Evolutionary conservation across 2,329 filamentous ascomycete genomes (phyloP).

Genomic region (Graphilbum ipis-grandicollis): DNA sequence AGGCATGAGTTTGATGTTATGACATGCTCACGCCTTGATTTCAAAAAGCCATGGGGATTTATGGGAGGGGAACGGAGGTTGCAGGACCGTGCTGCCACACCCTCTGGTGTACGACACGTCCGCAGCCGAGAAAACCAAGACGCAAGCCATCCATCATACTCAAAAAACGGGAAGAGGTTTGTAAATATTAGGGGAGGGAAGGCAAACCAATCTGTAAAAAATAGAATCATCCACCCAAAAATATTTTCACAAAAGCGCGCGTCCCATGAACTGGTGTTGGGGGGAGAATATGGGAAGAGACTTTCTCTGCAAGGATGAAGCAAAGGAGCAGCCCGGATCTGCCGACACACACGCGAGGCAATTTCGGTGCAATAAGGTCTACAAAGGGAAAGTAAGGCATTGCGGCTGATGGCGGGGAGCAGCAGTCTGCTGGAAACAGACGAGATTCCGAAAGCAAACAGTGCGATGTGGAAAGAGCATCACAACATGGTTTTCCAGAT

Average conservation of each 20-base stretch:
- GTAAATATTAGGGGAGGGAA: constrained; percentile 4
- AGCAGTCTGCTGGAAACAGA: too few species aligned
- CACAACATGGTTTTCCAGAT: too few species aligned
- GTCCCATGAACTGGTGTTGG: background rate
- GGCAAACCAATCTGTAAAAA: constrained; percentile 5
- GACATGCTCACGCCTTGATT: constrained; percentile 2
- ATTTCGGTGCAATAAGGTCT: too few species aligned
- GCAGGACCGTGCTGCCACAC: constrained; percentile 1
- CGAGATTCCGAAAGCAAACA: too few species aligned
- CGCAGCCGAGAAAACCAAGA: constrained; percentile 1
- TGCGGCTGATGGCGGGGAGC: too few species aligned
- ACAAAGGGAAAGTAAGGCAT: too few species aligned
- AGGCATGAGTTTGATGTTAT: constrained; percentile 5
- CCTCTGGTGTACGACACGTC: constrained; percentile 5
- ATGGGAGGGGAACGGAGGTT: background rate
- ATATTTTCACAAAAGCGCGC: constrained; percentile 1
- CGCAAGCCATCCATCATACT: constrained; percentile 1
- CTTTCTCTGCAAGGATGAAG: too few species aligned
- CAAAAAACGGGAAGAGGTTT: constrained; percentile 2
- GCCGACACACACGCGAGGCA: too few species aligned
- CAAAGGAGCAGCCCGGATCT: too few species aligned
- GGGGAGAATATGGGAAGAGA: background rate
- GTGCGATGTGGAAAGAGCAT: too few species aligned
- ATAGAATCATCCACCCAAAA: constrained; percentile 1
- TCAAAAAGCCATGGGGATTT: constrained; percentile 1